Percentiles rank a stretch among this genome's conserved stretches.
phyloP scores from a whole-genome alignment of 176 grass and related monocot genomes.

The Cenchrus americanus region DNA sequence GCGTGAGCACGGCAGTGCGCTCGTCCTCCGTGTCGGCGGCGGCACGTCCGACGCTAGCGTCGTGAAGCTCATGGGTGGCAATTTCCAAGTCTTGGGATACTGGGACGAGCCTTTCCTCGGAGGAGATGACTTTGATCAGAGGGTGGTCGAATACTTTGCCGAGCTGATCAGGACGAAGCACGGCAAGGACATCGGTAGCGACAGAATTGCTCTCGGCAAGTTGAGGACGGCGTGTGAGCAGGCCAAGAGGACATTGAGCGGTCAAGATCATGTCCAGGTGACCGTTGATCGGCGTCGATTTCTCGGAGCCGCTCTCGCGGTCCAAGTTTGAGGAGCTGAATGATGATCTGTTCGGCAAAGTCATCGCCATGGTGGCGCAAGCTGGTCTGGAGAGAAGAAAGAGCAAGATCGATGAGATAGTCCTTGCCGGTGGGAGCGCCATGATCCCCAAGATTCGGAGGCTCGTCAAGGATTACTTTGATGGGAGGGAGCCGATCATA shows the following conservation, averaged over 20 bases:
- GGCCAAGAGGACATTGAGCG: conserved; percentile 38
- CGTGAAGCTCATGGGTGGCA: not conserved
- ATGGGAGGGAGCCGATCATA: not conserved
- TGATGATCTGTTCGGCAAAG: not conserved
- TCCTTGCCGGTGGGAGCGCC: conserved; percentile 13
- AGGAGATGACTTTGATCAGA: conserved; percentile 30
- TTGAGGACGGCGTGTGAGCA: conserved; percentile 23
- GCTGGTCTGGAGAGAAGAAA: not conserved
- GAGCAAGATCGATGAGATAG: conserved; percentile 1
- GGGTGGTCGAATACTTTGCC: conserved; percentile 1
- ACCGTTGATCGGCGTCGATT: not conserved
- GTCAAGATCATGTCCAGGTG: conserved; percentile 2
- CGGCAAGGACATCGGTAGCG: not conserved
- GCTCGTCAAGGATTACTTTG: conserved; percentile 18
- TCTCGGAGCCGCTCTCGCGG: not conserved
- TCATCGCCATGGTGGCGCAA: not conserved
- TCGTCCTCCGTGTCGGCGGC: conserved; percentile 35
- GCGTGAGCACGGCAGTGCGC: not conserved
- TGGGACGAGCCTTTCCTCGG: not conserved
- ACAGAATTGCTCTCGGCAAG: not conserved
- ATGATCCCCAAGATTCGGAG: conserved; percentile 25
- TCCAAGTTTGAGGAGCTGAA: conserved; percentile 26
- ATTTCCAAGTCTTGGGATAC: not conserved
- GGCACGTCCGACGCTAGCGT: not conserved
- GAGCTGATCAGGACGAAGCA: conserved; percentile 5